Evolutionary conservation across 1,284 basidiomycete genomes (phyloP), one percentile per base, ranked within the genome.

Genomic region (Naganishia albida): DNA sequence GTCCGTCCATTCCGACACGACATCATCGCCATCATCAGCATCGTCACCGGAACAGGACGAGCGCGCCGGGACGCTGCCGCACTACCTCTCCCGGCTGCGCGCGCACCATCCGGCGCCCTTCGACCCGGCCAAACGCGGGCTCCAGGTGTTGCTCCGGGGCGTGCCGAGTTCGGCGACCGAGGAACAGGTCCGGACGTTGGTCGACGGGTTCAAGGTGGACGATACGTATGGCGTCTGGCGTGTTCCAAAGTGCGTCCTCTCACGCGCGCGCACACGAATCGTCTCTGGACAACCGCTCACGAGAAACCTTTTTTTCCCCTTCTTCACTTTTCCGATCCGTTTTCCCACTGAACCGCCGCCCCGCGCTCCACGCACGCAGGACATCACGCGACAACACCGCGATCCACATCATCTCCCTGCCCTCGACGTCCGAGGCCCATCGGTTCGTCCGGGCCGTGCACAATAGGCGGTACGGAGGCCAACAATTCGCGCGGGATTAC

Each of bases 361-460:
- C 7, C 46, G 20, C 50, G 15, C 16, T 30, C 30, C 16, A 1
- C 26, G 6, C 25, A 4, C 49, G 28, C 38, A 16, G 52, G 50
- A 63, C 50, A n/a, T 18, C 26, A 48, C 18, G 16, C 16, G 60
- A 52, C 23, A 15, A 30, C 8, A 30, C 60, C 3, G 28, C 60
- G 6, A 43, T 38, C 18, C 60, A 63, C 12, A 38, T 63, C 10
- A 63, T 63, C 50, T 43, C 34, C 26, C 50, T 63, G 8, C 38
- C 49, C 23, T 53, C 50, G 3, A 26, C 48, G 23, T 63, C 60
- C 2, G 60, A 63, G 23, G 60, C 60, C 10, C 60, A 63, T 25
- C 60, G 60, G 20, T 54, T 63, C 26, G 60, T 63, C 8, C 60
- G 60, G 7, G 40, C 26, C 16, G 50, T 63, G 26, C 60, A 63